These are phyloP conservation scores for Backusella macrospora DNA, from an alignment of 192 early-diverging fungal species.

Conservation along the genomic window DNA sequence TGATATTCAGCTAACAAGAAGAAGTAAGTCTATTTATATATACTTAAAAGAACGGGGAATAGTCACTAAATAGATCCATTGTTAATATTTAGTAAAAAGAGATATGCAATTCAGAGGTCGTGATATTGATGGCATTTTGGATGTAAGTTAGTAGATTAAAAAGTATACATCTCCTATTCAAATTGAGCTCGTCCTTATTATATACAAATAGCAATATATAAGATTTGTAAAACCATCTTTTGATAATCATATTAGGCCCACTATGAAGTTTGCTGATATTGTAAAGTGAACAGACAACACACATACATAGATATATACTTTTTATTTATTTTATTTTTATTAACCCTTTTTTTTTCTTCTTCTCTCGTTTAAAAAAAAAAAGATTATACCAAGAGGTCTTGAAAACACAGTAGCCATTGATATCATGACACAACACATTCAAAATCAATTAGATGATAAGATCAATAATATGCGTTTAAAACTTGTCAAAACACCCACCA, in stretches of 20 bases:
- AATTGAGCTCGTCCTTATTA: not conserved
- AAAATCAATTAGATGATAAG: conserved; percentile 79
- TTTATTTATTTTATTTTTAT: not conserved
- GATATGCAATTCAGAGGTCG: conserved; percentile 91
- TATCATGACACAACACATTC: conserved; percentile 88
- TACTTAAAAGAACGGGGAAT: not conserved
- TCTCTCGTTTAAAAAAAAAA: no score
- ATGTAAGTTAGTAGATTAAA: conserved; percentile 35
- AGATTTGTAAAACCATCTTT: conserved; percentile 94
- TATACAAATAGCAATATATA: conserved; percentile 74
- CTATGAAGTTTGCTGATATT: conserved; percentile 91
- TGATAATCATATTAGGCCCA: conserved; percentile 91
- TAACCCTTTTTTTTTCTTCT: not conserved
- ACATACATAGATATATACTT: not conserved
- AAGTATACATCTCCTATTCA: not conserved
- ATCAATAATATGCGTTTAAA: conserved; percentile 60
- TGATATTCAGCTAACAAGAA: conserved; percentile 86
- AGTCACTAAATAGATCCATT: not conserved
- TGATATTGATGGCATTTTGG: conserved; percentile 82
- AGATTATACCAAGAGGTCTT: conserved; percentile 89
- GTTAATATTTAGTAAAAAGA: conserved; percentile 66
- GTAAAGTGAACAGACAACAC: conserved; percentile 38
- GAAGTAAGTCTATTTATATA: conserved; percentile 57
- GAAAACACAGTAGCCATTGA: conserved; percentile 93
- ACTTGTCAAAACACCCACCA: conserved; percentile 44